Evolutionary conservation across 805 yeast species (phyloP).

Genomic region (Ogataea parapolymorpha): DNA sequence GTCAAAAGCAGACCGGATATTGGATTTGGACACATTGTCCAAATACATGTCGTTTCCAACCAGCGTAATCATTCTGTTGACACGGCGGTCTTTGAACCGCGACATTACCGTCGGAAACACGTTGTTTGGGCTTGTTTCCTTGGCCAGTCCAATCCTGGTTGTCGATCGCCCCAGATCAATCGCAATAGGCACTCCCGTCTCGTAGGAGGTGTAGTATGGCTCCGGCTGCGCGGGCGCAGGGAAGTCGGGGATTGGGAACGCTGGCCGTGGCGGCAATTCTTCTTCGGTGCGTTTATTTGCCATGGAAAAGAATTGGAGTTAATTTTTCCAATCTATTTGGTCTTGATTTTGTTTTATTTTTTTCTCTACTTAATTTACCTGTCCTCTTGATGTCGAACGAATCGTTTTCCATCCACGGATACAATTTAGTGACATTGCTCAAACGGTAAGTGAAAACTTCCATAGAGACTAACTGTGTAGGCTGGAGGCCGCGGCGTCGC

Average conservation of each 20-base stretch:
- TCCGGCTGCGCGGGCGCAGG: slow-evolving; percentile 38
- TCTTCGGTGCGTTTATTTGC: slow-evolving; percentile 17
- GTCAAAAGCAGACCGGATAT: slow-evolving; percentile 79
- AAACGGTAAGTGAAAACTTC: slow-evolving; percentile 44
- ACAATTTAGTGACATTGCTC: slow-evolving; percentile 76
- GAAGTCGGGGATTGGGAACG: slow-evolving; percentile 42
- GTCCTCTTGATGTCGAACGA: slow-evolving; percentile 24
- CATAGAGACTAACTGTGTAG: slow-evolving; percentile 33
- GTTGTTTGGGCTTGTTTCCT: slow-evolving; percentile 46
- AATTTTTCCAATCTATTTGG: neutral
- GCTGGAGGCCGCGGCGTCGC: slow-evolving; percentile 75
- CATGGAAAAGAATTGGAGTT: slow-evolving; percentile 1
- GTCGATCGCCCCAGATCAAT: slow-evolving; percentile 76
- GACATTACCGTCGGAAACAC: slow-evolving; percentile 68
- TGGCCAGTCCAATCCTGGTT: slow-evolving; percentile 58
- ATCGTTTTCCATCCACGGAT: slow-evolving; percentile 69
- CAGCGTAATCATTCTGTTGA: slow-evolving; percentile 57
- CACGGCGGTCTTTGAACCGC: slow-evolving; percentile 73
- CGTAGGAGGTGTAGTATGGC: slow-evolving; percentile 48
- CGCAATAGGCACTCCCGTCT: slow-evolving; percentile 69
- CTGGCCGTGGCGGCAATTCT: slow-evolving; percentile 39
- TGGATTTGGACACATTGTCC: slow-evolving; percentile 66
- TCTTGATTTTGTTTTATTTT: neutral
- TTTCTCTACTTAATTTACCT: slow-evolving; percentile 2
- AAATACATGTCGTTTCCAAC: slow-evolving; percentile 80